These are phyloP conservation scores for Rhynchospora breviuscula DNA, from an alignment of 176 grass and related monocot species.

Conservation along the genomic window DNA sequence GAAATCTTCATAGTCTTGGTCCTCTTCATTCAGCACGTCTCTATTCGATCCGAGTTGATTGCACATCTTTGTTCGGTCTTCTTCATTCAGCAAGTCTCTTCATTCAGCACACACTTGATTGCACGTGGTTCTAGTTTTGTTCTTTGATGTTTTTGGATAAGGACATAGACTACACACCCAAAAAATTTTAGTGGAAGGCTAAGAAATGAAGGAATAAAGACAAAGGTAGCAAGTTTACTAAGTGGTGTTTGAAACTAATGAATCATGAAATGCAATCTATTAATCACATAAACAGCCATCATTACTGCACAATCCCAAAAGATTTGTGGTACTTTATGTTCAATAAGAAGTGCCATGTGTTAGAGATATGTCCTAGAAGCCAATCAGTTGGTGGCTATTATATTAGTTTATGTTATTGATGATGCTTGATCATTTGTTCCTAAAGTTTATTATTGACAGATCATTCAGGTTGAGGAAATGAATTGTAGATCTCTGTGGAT, in stretches of 20 bases:
- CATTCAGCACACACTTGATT: background rate
- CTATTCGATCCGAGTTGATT: too few species aligned
- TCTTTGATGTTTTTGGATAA: background rate
- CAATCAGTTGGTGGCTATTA: too few species aligned
- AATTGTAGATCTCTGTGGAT: too few species aligned
- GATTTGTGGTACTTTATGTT: background rate
- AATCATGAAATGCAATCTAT: background rate
- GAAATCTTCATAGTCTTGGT: too few species aligned
- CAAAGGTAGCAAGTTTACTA: background rate
- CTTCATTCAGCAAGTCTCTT: too few species aligned
- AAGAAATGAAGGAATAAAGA: background rate
- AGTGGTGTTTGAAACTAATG: background rate
- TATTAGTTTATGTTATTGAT: too few species aligned
- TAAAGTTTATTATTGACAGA: too few species aligned
- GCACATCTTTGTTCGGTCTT: too few species aligned
- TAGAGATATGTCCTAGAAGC: too few species aligned
- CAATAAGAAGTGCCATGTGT: background rate
- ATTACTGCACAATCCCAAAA: background rate
- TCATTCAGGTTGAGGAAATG: too few species aligned
- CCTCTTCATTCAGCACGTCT: too few species aligned
- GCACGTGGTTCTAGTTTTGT: background rate
- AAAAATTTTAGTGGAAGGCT: background rate
- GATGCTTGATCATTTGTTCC: too few species aligned
- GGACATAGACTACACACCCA: background rate
- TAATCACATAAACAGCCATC: background rate